phyloP scores from a whole-genome alignment of 2,329 filamentous ascomycete genomes.

The Fusarium sp. region DNA sequence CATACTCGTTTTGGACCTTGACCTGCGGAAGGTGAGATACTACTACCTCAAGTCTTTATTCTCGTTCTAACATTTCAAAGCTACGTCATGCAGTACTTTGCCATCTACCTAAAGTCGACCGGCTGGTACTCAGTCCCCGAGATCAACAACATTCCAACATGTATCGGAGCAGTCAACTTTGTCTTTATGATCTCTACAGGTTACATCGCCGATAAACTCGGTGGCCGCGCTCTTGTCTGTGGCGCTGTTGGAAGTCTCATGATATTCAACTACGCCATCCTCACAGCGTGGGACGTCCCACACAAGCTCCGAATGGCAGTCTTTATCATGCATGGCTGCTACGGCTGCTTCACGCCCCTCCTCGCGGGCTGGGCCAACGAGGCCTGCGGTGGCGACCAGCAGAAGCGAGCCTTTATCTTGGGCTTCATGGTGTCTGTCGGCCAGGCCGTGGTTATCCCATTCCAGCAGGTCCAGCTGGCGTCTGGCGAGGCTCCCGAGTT shows the following conservation, averaged over 20 bases:
- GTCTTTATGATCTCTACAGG: slow-evolving; percentile 55
- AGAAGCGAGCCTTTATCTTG: slow-evolving; percentile 56
- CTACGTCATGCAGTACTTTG: slow-evolving; percentile 56
- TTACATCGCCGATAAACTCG: slow-evolving; percentile 51
- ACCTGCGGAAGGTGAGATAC: slow-evolving; percentile 47
- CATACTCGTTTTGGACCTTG: slow-evolving; percentile 54
- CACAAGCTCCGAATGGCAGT: slow-evolving; percentile 53
- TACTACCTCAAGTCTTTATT: neutral
- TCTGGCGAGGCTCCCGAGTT: slow-evolving; percentile 53
- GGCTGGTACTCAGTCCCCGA: slow-evolving; percentile 51
- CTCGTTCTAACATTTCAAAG: slow-evolving; percentile 8
- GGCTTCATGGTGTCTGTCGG: slow-evolving; percentile 54
- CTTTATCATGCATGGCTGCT: slow-evolving; percentile 55
- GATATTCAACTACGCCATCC: slow-evolving; percentile 51
- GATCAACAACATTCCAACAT: slow-evolving; percentile 60
- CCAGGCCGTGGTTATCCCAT: slow-evolving; percentile 53
- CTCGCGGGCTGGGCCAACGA: slow-evolving; percentile 56
- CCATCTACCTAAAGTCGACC: slow-evolving; percentile 54
- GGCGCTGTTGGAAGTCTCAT: slow-evolving; percentile 50
- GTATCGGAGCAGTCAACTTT: slow-evolving; percentile 57
- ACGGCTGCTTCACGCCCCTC: slow-evolving; percentile 57
- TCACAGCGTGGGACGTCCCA: slow-evolving; percentile 54
- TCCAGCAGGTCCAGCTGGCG: slow-evolving; percentile 54
- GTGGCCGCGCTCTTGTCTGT: slow-evolving; percentile 52
- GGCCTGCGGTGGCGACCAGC: slow-evolving; percentile 56